A percentile compares a stretch with the other conserved stretches of the same genome.
These are phyloP conservation scores for Oryza glumipatula DNA, from an alignment of 176 grass and related monocot genomes.

Conservation along the genomic window DNA sequence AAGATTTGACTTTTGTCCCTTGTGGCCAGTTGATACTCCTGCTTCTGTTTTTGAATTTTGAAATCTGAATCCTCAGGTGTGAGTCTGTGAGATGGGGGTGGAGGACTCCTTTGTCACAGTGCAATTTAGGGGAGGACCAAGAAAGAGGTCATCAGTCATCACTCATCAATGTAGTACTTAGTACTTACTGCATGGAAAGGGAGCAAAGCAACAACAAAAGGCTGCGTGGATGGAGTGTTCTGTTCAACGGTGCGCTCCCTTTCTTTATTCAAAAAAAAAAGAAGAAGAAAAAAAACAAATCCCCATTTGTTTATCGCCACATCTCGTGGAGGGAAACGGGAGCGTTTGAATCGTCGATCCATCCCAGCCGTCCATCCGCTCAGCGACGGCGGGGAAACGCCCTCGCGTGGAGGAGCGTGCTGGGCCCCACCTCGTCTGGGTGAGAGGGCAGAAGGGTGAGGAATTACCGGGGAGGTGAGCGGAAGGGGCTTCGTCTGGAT, in stretches of 20 bases:
- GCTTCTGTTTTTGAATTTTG: not conserved
- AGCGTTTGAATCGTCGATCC: not conserved
- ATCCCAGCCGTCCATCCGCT: not conserved
- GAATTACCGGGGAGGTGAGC: not conserved
- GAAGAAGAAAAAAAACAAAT: not conserved
- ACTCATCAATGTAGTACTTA: not conserved
- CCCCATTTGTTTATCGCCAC: not conserved
- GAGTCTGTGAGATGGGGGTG: not conserved
- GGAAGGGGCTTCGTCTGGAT: not conserved
- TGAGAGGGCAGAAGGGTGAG: not conserved
- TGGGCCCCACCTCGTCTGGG: not conserved
- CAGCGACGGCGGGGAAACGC: not conserved
- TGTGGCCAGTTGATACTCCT: not conserved
- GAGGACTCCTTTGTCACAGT: not conserved
- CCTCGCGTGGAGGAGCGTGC: constrained; percentile 22
- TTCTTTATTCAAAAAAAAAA: not conserved
- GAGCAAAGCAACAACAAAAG: constrained; percentile 10
- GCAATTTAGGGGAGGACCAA: constrained; percentile 22
- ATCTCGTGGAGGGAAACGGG: not conserved
- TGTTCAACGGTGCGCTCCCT: not conserved
- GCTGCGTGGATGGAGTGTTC: not conserved
- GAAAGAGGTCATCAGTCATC: not conserved
- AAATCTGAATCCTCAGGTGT: constrained; percentile 17
- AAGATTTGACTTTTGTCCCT: not conserved
- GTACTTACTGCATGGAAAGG: too few species aligned